Base-by-base conservation (phyloP, 306 rosid species). In the Cyamopsis tetragonoloba region DNA sequence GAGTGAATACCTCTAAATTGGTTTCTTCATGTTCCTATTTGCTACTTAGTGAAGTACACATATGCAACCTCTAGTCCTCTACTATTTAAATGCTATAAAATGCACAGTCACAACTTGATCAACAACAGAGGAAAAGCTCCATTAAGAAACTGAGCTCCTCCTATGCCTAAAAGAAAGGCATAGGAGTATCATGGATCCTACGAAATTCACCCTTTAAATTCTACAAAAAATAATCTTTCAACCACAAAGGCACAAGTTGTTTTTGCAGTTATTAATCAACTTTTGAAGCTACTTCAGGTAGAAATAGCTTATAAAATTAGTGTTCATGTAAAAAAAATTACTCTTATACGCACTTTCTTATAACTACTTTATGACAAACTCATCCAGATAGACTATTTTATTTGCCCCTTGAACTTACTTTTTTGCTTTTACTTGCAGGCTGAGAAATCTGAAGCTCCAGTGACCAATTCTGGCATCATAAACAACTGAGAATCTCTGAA, bases 381-480 rank as follows among this genome's bases (percentile, higher is more conserved):
- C n/a, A n/a, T n/a, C n/a, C n/a, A n/a, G n/a, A n/a, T n/a, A n/a
- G n/a, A n/a, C n/a, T n/a, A n/a, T n/a, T 44, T 44, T 43, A 12
- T 17, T 55, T 46, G 15, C 20, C 28, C 57, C 34, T 28, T 74
- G 38, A 39, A 35, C 4, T 49, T 62, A 17, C n/a, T 13, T 30
- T 4, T 2, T 15, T 72, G 4, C 17, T 59, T 34, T 12, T 4
- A 14, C 12, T 50, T 79, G 75, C 95, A 92, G 98, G 92, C 22
- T 80, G 66, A 84, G 83, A 73, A 81, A 82, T 81, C 20, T 85
- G 79, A 89, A 74, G 74, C 84, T 85, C 51, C 60, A 82, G 48
- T 89, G 80, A 85, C 64, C 9, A 65, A 37, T 41, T n/a, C n/a
- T 49, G 72, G 24, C 44, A 31, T 54, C 6, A 41, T 30, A 27